Percentiles rank a stretch among this genome's conserved stretches.
phyloP scores from a whole-genome alignment of 495 filamentous ascomycete genomes.

The Hamigera avellanea region DNA sequence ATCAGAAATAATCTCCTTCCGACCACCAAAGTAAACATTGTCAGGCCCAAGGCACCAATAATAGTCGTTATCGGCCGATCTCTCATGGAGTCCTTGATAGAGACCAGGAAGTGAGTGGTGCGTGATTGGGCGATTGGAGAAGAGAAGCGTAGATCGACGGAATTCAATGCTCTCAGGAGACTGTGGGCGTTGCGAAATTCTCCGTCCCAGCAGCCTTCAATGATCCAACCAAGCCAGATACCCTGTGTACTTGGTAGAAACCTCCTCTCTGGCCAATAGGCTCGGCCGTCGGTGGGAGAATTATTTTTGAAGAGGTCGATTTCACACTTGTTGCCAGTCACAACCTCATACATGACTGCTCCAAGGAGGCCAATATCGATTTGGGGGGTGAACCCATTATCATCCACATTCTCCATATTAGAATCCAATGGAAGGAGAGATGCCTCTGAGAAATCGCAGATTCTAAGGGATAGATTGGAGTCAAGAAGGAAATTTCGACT shows the following conservation, averaged over 20 bases:
- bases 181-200: conserved; percentile 4
- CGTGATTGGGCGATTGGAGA: too few species aligned
- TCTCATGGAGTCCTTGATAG: too few species aligned
- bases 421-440: conserved; percentile 3
- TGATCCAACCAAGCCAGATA: conserved; percentile 9
- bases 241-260: conserved; percentile 3
- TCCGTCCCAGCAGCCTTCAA: conserved; percentile 9
- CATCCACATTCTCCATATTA: conserved; percentile 2
- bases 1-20: too few species aligned
- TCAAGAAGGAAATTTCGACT: conserved; percentile 6
- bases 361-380: conserved; percentile 11
- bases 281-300: conserved; percentile 2
- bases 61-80: too few species aligned
- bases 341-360: conserved; percentile 9
- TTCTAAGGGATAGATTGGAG: conserved; percentile 3
- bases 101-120: too few species aligned
- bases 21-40: too few species aligned
- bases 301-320: conserved; percentile 7
- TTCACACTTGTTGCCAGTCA: conserved; percentile 5
- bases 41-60: too few species aligned
- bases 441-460: conserved; percentile 4
- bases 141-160: too few species aligned
- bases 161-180: background rate
- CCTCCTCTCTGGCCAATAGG: conserved; percentile 3
- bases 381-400: conserved; percentile 5